Conservation (phyloP, 2,329 filamentous ascomycete genomes). For the Chrysoporthe deuterocubensis region DNA sequence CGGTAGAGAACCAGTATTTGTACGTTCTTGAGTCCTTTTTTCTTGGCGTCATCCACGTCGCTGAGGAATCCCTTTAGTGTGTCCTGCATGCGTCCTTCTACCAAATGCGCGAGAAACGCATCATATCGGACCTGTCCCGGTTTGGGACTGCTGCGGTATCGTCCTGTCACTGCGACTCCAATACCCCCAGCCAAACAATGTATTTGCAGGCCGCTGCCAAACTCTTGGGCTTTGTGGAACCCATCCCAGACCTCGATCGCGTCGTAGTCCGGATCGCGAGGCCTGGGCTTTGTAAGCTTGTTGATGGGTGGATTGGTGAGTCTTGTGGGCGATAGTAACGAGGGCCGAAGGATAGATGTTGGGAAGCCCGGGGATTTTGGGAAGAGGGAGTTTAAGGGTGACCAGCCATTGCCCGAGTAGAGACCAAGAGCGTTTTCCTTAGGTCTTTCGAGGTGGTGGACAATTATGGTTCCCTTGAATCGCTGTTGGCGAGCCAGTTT, state of each 20-base stretch:
- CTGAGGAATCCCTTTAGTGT: slow-evolving; percentile 10
- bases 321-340: slow-evolving; percentile 1
- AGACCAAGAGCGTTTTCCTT: slow-evolving; percentile 14
- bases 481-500: slow-evolving; percentile 10
- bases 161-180: slow-evolving; percentile 13
- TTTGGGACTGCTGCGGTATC: neutral
- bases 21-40: neutral
- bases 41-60: slow-evolving; percentile 9
- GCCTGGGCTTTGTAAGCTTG: slow-evolving; percentile 16
- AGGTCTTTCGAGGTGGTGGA: slow-evolving; percentile 3
- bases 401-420: slow-evolving; percentile 8
- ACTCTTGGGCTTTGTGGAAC: slow-evolving; percentile 4
- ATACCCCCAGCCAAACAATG: slow-evolving; percentile 13
- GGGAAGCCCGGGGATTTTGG: neutral
- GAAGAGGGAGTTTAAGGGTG: neutral
- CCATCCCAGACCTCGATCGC: slow-evolving; percentile 10
- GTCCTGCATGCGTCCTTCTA: slow-evolving; percentile 16
- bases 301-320: neutral
- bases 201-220: slow-evolving; percentile 15
- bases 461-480: slow-evolving; percentile 10
- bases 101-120: slow-evolving; percentile 12
- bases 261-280: neutral
- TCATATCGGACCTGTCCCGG: slow-evolving; percentile 9
- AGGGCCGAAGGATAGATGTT: neutral
- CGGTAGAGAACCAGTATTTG: slow-evolving; percentile 11